Evolutionary conservation across 129 eudicot genomes (phyloP), one percentile per base, ranked within the genome.

Genomic region (Centella asiatica): DNA sequence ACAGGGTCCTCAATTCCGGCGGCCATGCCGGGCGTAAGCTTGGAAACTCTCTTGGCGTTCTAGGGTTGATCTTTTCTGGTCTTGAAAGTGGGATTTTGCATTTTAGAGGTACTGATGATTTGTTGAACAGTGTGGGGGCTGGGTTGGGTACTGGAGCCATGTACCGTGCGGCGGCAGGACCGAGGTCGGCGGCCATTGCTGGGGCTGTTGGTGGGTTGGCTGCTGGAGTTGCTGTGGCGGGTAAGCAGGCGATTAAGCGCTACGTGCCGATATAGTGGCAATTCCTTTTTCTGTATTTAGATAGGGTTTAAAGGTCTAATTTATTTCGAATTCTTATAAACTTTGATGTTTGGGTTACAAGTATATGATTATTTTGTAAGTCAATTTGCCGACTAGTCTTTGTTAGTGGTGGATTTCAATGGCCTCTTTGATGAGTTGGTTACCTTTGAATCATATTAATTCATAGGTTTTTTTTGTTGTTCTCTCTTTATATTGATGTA

Each of bases 191-290:
- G 2, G 72, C 62, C 13, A 32, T 68, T 68, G 65, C 57, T 0
- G 72, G 72, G 20, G 72, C 72, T 6, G 13, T 68, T 20, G 72
- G 72, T 25, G 72, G 64, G 15, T 40, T 68, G 65, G 72, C 57
- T 20, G 72, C 72, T 11, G 72, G 57, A n/a, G 45, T 64, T 8
- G 56, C 64, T 20, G 72, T 58, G n/a, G 44, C 52, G 9, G 72
- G 72, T 7, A 68, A 56, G 56, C 65, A 68, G 65, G 64, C 39
- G 32, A 22, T 57, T 24, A 68, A 57, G 57, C 64, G 72, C 4
- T 68, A 68, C 5, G 46, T 68, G 9, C 72, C 72, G 4, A 40
- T 68, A 42, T 68, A 67, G n/a, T n/a, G n/a, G n/a, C n/a, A n/a
- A n/a, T n/a, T n/a, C n/a, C n/a, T n/a, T n/a, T n/a, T n/a, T n/a